Evolutionary conservation across 75 land plant genomes (phyloP), one percentile per base, ranked within the genome.

Genomic region (Pinus taeda): DNA sequence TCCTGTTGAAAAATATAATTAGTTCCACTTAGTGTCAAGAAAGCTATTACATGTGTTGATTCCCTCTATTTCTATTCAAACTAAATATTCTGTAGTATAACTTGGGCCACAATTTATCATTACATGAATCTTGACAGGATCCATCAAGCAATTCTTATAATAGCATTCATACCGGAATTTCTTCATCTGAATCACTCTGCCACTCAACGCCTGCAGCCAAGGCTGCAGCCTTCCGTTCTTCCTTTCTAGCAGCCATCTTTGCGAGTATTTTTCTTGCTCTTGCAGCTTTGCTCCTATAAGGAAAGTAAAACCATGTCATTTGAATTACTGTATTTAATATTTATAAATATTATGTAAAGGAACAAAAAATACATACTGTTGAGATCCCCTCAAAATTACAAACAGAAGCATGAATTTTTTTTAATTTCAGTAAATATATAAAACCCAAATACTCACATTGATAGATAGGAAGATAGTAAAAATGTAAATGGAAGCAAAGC

Each of bases 171-270:
- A 84, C 84, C 82, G 57, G 79, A 67, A 73, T 12, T 71, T 90
- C 92, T 74, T 85, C 90, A 24, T 88, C 84, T 33, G 89, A 86
- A 70, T 95, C 93, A 89, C 88, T 85, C 4, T 88, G 74, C 96
- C 93, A 95, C 39, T 93, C 92, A 56, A 82, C 11, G n/a, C 98
- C 96, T 75, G 96, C 90, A 74, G 96, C 93, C 74, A 88, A 59
- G 58, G 88, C 92, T 57, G 85, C 86, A 39, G 88, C 90, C 78
- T 85, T 91, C 80, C 83, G 89, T 71, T 88, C 90, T 80, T 93
- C 85, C 79, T 79, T 88, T 29, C 71, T 69, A 58, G 82, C 79
- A 61, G 76, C 93, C 77, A 71, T 75, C 73, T 87, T 89, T 57
- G 84, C 80, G 45, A 95, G 84, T 57, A 37, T 72, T 57, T 79